These are phyloP conservation scores for Passalora sequoiae DNA, from an alignment of 2,329 filamentous ascomycete genomes.

Conservation along the genomic window DNA sequence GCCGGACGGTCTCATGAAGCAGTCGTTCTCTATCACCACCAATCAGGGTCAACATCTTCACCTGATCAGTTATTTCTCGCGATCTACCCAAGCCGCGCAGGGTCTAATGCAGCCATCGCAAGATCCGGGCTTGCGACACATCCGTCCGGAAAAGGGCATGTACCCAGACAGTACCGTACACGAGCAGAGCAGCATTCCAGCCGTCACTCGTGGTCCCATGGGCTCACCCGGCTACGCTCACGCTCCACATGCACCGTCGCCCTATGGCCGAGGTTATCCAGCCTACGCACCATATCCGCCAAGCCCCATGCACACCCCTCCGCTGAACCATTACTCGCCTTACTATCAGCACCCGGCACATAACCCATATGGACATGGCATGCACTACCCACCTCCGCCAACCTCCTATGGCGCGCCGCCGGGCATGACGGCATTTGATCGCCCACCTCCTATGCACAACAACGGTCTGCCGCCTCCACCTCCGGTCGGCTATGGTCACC, in stretches of 20 bases:
- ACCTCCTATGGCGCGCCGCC: slow-evolving; percentile 21
- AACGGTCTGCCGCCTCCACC: slow-evolving; percentile 35
- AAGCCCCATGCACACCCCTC: slow-evolving; percentile 39
- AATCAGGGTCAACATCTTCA: slow-evolving; percentile 86
- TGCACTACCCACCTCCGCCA: slow-evolving; percentile 33
- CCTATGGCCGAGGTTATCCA: slow-evolving; percentile 36
- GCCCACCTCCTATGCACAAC: slow-evolving; percentile 36
- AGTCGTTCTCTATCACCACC: slow-evolving; percentile 98
- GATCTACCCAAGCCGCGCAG: slow-evolving; percentile 66
- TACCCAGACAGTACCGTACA: slow-evolving; percentile 94
- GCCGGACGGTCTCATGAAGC: slow-evolving; percentile 96
- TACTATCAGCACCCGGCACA: slow-evolving; percentile 33
- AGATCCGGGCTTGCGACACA: slow-evolving; percentile 73
- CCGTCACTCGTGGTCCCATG: slow-evolving; percentile 71
- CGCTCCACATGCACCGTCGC: slow-evolving; percentile 42
- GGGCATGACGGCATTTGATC: slow-evolving; percentile 34
- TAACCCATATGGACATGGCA: slow-evolving; percentile 24
- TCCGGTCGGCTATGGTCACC: slow-evolving; percentile 30
- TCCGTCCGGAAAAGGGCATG: slow-evolving; percentile 86
- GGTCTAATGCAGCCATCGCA: slow-evolving; percentile 75
- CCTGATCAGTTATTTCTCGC: slow-evolving; percentile 93
- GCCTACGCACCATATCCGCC: slow-evolving; percentile 37
- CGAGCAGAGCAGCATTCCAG: slow-evolving; percentile 73
- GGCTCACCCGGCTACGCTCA: slow-evolving; percentile 52
- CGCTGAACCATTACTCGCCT: slow-evolving; percentile 31